Evolutionary conservation across 2,329 filamentous ascomycete genomes (phyloP), one percentile per base, ranked within the genome.

Genomic region (Penicillium concentricum): DNA sequence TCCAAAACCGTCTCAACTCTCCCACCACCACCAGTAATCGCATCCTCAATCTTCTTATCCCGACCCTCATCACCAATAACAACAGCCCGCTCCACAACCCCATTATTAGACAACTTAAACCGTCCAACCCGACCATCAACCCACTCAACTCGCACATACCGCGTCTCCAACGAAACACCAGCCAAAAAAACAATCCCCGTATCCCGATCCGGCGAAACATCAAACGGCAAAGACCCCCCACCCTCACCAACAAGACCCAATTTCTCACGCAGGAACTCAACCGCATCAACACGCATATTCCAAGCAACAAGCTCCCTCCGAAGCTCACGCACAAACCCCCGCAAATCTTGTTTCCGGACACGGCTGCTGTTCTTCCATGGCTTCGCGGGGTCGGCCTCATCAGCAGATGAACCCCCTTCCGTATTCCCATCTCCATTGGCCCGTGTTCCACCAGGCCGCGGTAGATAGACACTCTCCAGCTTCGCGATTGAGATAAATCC

Each of bases 121-220:
- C 75, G 67, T 4, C 76, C 78, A 28, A 79, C 72, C 5, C 73
- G 71, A 5, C 75, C 76, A 65, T 78, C 76, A 13, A 63, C 65
- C 77, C 77, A 80, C 57, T 78, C 72, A 16, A 80, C 44, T 12
- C 76, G 71, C 26, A 78, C 66, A 67, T 78, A 77, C 35, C 72
- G 67, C 16, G 74, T 69, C 60, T 80, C 78, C 32, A 75, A 49
- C 13, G 74, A 66, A 4, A 70, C 73, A 4, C 72, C 55, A 18
- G 64, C 59, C 39, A 80, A 51, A 18, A 72, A 72, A 0, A 68
- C 61, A 58, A 80, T 70, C 9, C 71, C 73, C 16, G 71, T 61
- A 7, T 66, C 62, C 30, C 68, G 67, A 18, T 64, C 63, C 20
- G 56, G 57, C 24, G 58, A 64, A 22, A 62, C 28, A 41, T 63